phyloP scores from a whole-genome alignment of 208 protist species.

The Acanthamoeba sp. region DNA sequence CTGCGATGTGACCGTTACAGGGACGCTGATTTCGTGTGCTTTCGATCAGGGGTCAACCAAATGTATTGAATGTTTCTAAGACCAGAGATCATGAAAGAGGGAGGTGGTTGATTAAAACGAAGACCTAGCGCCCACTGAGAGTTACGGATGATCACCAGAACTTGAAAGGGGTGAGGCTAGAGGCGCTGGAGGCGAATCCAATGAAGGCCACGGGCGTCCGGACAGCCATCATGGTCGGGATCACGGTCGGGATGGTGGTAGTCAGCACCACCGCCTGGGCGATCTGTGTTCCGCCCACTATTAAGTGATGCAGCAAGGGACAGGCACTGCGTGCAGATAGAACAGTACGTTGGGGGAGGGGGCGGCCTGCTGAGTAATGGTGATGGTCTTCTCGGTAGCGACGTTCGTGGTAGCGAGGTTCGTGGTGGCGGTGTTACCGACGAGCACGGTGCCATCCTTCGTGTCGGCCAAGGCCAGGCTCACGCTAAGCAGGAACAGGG shows the following conservation, averaged over 20 bases:
- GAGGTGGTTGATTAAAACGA: no score
- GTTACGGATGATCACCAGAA: constrained; percentile 17
- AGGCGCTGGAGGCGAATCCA: neutral
- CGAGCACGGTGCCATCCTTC: neutral
- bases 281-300: neutral
- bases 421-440: neutral
- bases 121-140: no score
- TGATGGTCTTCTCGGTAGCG: neutral
- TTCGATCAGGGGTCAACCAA: no score
- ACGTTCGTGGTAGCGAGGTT: neutral
- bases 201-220: constrained; percentile 28
- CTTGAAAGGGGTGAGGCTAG: neutral
- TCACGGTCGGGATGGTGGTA: neutral
- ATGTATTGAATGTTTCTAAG: no score
- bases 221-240: neutral
- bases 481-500: neutral
- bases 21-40: no score
- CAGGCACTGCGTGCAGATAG: no score
- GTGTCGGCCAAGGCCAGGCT: neutral
- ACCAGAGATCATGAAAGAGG: no score
- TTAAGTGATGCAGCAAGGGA: no score
- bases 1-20: no score
- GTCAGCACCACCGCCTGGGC: neutral
- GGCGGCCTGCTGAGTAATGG: neutral
- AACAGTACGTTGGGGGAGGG: neutral